These are phyloP conservation scores for Penicillium maclennaniae DNA, from an alignment of 495 filamentous ascomycete genomes.

Conservation along the genomic window DNA sequence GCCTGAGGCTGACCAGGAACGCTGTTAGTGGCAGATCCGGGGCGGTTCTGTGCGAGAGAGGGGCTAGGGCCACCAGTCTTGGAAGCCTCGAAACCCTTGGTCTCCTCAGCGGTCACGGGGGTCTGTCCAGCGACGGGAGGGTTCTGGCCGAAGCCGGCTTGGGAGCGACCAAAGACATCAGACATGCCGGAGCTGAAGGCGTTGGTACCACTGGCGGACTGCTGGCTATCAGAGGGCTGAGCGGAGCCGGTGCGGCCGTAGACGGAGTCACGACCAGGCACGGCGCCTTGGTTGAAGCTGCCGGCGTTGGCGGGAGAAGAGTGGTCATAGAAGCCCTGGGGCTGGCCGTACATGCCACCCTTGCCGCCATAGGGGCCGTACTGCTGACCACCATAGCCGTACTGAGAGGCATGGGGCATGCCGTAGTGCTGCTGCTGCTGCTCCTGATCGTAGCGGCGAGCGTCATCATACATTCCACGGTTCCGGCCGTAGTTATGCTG, in stretches of 20 bases:
- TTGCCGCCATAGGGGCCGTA: slow-evolving; percentile 71
- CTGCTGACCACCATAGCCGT: slow-evolving; percentile 65
- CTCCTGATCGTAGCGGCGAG: slow-evolving; percentile 51
- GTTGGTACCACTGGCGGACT: slow-evolving; percentile 52
- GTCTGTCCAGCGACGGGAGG: slow-evolving; percentile 65
- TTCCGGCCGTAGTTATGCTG: slow-evolving; percentile 48
- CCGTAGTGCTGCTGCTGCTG: slow-evolving; percentile 29
- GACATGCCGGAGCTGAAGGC: slow-evolving; percentile 67
- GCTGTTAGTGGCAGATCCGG: slow-evolving; percentile 79
- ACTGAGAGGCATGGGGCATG: slow-evolving; percentile 55
- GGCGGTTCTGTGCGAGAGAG: slow-evolving; percentile 72
- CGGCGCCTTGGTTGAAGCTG: slow-evolving; percentile 59
- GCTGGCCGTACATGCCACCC: slow-evolving; percentile 75
- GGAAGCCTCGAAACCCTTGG: slow-evolving; percentile 73
- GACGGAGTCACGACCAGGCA: slow-evolving; percentile 66
- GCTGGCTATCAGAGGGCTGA: slow-evolving; percentile 67
- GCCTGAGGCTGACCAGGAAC: slow-evolving; percentile 57
- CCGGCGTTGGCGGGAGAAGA: slow-evolving; percentile 70
- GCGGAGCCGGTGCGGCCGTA: slow-evolving; percentile 74
- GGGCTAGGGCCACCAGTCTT: slow-evolving; percentile 81
- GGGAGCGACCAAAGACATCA: slow-evolving; percentile 72
- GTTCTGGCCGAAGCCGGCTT: slow-evolving; percentile 63
- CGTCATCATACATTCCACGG: slow-evolving; percentile 55
- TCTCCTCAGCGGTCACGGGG: slow-evolving; percentile 58
- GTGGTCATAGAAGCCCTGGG: slow-evolving; percentile 74